A percentile compares a stretch with the other conserved stretches of the same genome.
Evolutionary conservation across 371 early-diverging fungal species (phyloP).

Genomic region (Mortierella sp.): DNA sequence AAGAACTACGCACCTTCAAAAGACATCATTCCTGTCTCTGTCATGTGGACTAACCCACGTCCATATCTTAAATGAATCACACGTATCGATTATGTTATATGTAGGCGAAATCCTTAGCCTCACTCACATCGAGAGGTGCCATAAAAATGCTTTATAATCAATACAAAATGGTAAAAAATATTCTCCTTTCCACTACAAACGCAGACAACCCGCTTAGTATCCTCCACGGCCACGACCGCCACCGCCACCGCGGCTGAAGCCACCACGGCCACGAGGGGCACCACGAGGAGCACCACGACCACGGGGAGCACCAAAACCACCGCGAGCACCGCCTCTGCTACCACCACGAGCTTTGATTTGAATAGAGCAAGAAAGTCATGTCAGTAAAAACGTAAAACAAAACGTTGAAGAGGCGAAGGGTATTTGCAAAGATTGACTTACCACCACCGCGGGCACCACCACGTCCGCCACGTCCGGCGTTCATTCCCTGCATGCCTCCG

Average conservation of each 20-base stretch:
- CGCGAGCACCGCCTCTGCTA: slow-evolving; percentile 13
- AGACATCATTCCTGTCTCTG: no score
- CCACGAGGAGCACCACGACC: slow-evolving; percentile 56
- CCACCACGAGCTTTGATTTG: slow-evolving; percentile 5
- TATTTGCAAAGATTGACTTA: slow-evolving; percentile 6
- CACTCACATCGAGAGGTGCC: no score
- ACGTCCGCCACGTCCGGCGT: slow-evolving; percentile 47
- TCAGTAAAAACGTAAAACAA: no score
- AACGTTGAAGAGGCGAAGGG: neutral
- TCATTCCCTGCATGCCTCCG: slow-evolving; percentile 56
- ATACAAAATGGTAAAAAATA: no score
- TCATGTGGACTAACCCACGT: no score
- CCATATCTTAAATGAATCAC: no score
- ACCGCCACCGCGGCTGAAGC: slow-evolving; percentile 44
- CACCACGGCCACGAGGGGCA: slow-evolving; percentile 58
- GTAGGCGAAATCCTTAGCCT: no score
- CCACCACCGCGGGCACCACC: slow-evolving; percentile 40
- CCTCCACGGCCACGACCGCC: slow-evolving; percentile 54
- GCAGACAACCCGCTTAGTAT: no score
- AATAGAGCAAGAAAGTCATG: neutral
- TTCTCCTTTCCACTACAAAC: no score
- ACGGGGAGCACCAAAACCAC: slow-evolving; percentile 15
- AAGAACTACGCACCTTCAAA: no score
- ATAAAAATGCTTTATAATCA: no score
- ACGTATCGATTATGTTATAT: no score